Percentiles rank a stretch among this genome's conserved stretches.
These are phyloP conservation scores for Tilletia caries DNA, from an alignment of 1,284 basidiomycete genomes.

Conservation along the genomic window DNA sequence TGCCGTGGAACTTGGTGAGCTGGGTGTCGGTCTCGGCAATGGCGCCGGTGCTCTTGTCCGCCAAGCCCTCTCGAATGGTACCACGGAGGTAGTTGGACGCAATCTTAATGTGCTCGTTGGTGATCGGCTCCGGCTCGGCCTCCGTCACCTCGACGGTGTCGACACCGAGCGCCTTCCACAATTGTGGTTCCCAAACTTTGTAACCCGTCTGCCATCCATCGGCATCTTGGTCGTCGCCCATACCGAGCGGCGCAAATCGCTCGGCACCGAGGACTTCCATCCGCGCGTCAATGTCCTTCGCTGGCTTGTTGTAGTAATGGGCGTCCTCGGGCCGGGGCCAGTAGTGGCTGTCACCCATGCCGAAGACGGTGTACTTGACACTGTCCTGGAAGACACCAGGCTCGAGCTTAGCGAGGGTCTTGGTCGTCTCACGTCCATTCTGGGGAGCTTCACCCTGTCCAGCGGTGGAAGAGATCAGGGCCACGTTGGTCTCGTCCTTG, in stretches of 20 bases:
- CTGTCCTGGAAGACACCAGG: constrained; percentile 20
- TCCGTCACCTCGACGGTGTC: constrained; percentile 84
- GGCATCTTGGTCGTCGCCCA: constrained; percentile 96
- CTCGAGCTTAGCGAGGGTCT: constrained; percentile 66
- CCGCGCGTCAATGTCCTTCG: constrained; percentile 80
- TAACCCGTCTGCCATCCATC: constrained; percentile 96
- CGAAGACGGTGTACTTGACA: constrained; percentile 68
- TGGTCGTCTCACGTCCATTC: constrained; percentile 87
- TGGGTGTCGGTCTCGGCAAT: constrained; percentile 86
- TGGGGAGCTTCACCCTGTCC: constrained; percentile 97
- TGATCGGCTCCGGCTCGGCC: constrained; percentile 92
- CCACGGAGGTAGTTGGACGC: constrained; percentile 91
- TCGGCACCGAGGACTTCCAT: constrained; percentile 46
- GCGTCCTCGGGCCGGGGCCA: constrained; percentile 96
- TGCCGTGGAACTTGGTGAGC: constrained; percentile 96
- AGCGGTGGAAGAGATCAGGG: constrained; percentile 90
- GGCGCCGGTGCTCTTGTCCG: constrained; percentile 80
- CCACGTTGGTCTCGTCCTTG: constrained; percentile 66
- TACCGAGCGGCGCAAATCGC: constrained; percentile 58
- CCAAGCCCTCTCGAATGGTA: constrained; percentile 84
- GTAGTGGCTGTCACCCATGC: constrained; percentile 96
- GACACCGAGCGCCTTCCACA: constrained; percentile 94
- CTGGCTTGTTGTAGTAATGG: constrained; percentile 95
- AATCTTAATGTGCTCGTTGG: constrained; percentile 99
- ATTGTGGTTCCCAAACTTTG: constrained; percentile 82